These are phyloP conservation scores for Pseudogymnoascus destructans DNA, from an alignment of 2,329 filamentous ascomycete species.

Conservation along the genomic window DNA sequence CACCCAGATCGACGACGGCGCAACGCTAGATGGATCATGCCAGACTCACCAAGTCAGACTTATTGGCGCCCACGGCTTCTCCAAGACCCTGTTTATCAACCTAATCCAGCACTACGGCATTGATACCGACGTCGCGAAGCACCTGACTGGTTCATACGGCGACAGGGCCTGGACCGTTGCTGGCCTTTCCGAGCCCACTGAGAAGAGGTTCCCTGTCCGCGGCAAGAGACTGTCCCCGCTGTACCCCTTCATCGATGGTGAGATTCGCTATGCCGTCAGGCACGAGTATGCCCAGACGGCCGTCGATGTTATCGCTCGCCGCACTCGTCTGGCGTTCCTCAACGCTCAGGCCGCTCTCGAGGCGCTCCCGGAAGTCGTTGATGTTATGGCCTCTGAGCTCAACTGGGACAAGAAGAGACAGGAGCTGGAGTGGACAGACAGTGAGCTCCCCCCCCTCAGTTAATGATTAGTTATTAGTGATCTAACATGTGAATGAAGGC, in stretches of 20 bases:
- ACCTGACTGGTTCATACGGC: conserved; percentile 71
- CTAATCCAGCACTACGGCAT: conserved; percentile 81
- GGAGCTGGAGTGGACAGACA: conserved; percentile 68
- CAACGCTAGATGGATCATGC: conserved; percentile 55
- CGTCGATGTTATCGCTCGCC: conserved; percentile 68
- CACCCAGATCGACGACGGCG: conserved; percentile 53
- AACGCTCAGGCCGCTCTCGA: conserved; percentile 81
- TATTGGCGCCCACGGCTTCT: conserved; percentile 70
- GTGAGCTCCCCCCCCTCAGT: conserved; percentile 9
- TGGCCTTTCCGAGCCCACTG: conserved; percentile 59
- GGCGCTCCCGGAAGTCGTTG: conserved; percentile 66
- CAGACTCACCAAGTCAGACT: conserved; percentile 69
- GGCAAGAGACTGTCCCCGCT: conserved; percentile 64
- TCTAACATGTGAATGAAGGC: conserved; percentile 28
- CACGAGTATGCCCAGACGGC: conserved; percentile 84
- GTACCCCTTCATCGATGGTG: conserved; percentile 81
- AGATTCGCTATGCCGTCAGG: conserved; percentile 70
- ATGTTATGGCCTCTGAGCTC: conserved; percentile 73
- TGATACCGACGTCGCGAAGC: conserved; percentile 78
- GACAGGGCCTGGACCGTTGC: conserved; percentile 84
- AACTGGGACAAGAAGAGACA: conserved; percentile 58
- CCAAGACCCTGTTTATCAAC: conserved; percentile 81
- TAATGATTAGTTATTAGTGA: conserved; percentile 8
- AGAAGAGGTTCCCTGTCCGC: conserved; percentile 64
- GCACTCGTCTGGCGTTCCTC: conserved; percentile 72